phyloP scores from a whole-genome alignment of 2,329 filamentous ascomycete species.

The Diplodia scrobiculata region DNA sequence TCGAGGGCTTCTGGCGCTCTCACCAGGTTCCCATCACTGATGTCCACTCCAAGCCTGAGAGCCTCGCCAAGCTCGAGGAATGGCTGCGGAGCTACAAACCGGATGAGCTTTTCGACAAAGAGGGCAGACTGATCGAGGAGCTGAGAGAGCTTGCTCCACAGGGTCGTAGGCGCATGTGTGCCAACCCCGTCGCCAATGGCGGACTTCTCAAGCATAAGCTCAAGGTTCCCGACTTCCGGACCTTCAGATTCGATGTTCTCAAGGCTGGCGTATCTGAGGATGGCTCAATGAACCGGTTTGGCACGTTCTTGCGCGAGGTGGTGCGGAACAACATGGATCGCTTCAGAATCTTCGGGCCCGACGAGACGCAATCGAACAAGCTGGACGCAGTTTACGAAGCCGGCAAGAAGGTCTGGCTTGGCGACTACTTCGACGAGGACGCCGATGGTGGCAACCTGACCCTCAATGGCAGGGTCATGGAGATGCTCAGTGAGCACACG shows the following conservation, averaged over 20 bases:
- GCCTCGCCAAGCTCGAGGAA: slow-evolving; percentile 68
- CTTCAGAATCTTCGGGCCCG: slow-evolving; percentile 77
- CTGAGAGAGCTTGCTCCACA: slow-evolving; percentile 66
- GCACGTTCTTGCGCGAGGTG: slow-evolving; percentile 67
- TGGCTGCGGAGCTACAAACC: slow-evolving; percentile 80
- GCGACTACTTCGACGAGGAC: slow-evolving; percentile 76
- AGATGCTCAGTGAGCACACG: slow-evolving; percentile 81
- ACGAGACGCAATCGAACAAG: slow-evolving; percentile 83
- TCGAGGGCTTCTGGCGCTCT: slow-evolving; percentile 76
- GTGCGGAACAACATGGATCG: slow-evolving; percentile 64
- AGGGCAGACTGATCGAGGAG: slow-evolving; percentile 64
- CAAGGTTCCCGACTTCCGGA: slow-evolving; percentile 67
- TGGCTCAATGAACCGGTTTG: slow-evolving; percentile 71
- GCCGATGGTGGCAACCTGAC: slow-evolving; percentile 72
- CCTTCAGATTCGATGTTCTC: slow-evolving; percentile 66
- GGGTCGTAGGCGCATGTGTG: slow-evolving; percentile 71
- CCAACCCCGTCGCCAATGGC: slow-evolving; percentile 74
- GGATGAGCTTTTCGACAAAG: slow-evolving; percentile 67
- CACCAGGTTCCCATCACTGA: slow-evolving; percentile 78
- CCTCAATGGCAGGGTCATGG: slow-evolving; percentile 70
- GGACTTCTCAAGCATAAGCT: slow-evolving; percentile 68
- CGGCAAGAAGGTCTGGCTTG: slow-evolving; percentile 79
- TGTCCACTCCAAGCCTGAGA: slow-evolving; percentile 64
- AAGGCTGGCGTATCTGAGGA: slow-evolving; percentile 60
- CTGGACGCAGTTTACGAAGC: slow-evolving; percentile 70